Evolutionary conservation across 2,329 filamentous ascomycete genomes (phyloP), one percentile per base, ranked within the genome.

Genomic region (Fusarium sp.): DNA sequence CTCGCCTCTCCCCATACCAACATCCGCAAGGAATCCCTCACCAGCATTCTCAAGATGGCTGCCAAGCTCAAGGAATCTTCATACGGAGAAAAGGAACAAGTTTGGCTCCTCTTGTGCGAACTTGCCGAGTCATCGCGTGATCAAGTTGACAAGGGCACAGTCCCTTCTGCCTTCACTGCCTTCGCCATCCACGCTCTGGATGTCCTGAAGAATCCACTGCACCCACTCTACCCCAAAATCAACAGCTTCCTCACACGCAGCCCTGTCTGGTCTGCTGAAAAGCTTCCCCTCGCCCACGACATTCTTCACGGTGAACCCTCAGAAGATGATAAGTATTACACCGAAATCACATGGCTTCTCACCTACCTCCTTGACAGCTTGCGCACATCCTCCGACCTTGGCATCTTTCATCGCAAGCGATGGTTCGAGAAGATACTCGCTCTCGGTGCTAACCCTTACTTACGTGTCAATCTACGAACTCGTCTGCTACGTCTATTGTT

Each of bases 161-260:
- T 97, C 7, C 92, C 94, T 0, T 94, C 91, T 67, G 86, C 94
- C 18, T 90, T 94, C 10, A 88, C 91, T n/a, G 89, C 92, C 16
- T 96, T 97, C 76, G 91, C 94, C 12, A 86, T 88, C 51, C 89
- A 90, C 72, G 90, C 91, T 3, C 85, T 97, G 12, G 83, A 87
- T 4, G 89, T 97, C 21, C 83, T 97, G 49, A 88, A 86, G 27
- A 91, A 94, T 69, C 95, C 95, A 1, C 86, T 94, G 21, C 94
- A 97, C 78, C 89, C 89, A 67, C 88, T 98, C 41, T 98, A 97
- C 79, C 89, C 90, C 64, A 97, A 97, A 79, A 84, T 96, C 81
- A 97, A 97, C 83, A 86, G 87, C 10, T 98, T 95, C 80, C 88
- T 98, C 39, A 93, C 93, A 27, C 90, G 90, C 57, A 89, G 90